Evolutionary conservation across 495 filamentous ascomycete genomes (phyloP), one percentile per base, ranked within the genome.

Genomic region (Neurospora tetraspora): DNA sequence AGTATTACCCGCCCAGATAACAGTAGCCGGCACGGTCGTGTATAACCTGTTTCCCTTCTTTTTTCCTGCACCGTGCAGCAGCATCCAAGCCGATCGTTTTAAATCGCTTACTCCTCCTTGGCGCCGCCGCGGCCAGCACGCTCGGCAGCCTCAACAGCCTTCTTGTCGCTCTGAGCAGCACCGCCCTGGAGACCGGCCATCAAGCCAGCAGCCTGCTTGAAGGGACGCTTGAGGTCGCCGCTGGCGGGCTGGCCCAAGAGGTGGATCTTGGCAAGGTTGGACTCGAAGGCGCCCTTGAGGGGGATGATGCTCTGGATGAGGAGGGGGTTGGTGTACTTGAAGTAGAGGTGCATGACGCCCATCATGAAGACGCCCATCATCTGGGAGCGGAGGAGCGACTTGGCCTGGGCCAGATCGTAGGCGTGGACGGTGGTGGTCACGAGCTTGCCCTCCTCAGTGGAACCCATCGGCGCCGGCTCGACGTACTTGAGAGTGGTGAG

Each of bases 301-400:
- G 96, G 96, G 81, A 99, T 95, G 87, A 99, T 97, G 79, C 91
- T 94, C 89, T 99, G 96, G 87, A 99, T 96, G 79, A 98, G 84
- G 43, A 99, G 92, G 40, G 96, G 96, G 89, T 98, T 99, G 85
- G 94, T 97, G 91, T 97, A 98, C 83, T 97, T 93, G 86, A 99
- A 90, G 90, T 98, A 98, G 76, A 98, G 74, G 85, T 98, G 96
- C 96, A 99, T 98, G 79, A 97, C 90, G 74, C 83, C 89, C 96
- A 98, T 98, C 96, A 99, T 98, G 78, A 88, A 93, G 69, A 99
- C 86, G 69, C 96, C 96, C 91, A 97, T 97, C 75, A 97, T 83
- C 81, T 97, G 94, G 75, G 90, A 87, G 85, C 94, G 94, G 84
- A 92, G 91, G 76, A 93, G 85, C 76, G 87, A 86, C 84, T 91